A percentile compares a stretch with the other conserved stretches of the same genome.
Evolutionary conservation across 202 grass and related monocot genomes (phyloP).

Genomic region (Saccharum hybrid): DNA sequence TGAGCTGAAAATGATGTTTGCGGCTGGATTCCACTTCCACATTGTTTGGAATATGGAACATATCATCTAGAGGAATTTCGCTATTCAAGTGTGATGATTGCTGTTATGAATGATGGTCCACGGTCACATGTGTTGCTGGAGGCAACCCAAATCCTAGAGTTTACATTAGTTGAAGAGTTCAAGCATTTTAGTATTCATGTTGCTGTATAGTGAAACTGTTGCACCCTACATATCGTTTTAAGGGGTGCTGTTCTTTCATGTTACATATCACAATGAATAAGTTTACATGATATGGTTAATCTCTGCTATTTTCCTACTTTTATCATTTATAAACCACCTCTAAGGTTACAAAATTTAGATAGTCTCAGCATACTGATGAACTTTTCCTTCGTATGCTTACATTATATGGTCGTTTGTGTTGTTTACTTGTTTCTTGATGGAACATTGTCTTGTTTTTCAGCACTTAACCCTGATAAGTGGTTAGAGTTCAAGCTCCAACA

Average conservation of each 20-base stretch:
- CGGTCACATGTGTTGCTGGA: not conserved
- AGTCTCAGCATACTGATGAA: not conserved
- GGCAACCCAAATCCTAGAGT: not conserved
- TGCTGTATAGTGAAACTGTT: not conserved
- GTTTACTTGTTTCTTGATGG: not conserved
- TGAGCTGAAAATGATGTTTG: constrained; percentile 11
- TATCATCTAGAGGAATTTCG: not conserved
- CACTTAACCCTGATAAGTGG: constrained; percentile 44
- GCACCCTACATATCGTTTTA: not conserved
- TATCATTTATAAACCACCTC: not conserved
- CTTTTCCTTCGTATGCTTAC: not conserved
- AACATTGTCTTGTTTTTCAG: constrained; percentile 21
- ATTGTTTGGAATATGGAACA: not conserved
- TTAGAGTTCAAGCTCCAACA: constrained; percentile 46
- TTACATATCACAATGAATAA: not conserved
- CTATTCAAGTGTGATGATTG: not conserved
- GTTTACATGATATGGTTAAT: not conserved
- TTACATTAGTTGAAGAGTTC: constrained; percentile 14
- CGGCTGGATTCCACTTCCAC: not conserved
- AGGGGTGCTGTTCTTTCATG: not conserved
- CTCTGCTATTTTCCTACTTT: not conserved
- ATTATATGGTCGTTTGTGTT: not conserved
- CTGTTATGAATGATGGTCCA: constrained; percentile 8
- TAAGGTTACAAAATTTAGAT: not conserved
- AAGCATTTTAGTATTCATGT: not conserved